phyloP scores from a whole-genome alignment of 208 protist species.

The Acanthamoeba sp. region DNA sequence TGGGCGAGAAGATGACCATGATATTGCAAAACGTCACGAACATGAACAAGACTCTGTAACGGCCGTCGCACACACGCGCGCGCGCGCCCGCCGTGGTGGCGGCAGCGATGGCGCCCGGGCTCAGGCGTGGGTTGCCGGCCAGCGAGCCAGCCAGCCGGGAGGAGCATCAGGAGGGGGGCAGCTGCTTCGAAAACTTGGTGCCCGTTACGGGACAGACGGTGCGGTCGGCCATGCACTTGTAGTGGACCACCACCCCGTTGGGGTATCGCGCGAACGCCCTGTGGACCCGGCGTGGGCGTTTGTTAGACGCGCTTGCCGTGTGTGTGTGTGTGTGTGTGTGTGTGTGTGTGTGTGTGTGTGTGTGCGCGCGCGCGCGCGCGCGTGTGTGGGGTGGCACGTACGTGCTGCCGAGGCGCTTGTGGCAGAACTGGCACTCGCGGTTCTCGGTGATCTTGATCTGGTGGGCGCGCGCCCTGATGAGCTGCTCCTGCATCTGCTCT shows the following conservation, averaged over 20 bases:
- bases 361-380: background rate
- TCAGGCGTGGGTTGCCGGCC: no score
- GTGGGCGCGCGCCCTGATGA: conserved; percentile 70
- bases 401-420: conserved; percentile 79
- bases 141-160: no score
- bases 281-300: background rate
- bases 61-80: no score
- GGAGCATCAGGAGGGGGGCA: background rate
- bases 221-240: conserved; percentile 4
- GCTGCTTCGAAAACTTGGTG: conserved; percentile 22
- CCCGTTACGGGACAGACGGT: conserved; percentile 24
- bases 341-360: background rate
- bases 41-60: conserved; percentile 9
- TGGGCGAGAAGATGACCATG: background rate
- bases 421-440: conserved; percentile 81
- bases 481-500: conserved; percentile 76
- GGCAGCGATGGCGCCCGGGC: no score
- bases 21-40: background rate
- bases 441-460: conserved; percentile 83
- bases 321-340: background rate
- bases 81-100: no score
- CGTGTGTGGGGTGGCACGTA: background rate
- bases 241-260: conserved; percentile 52
- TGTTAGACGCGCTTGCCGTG: background rate
- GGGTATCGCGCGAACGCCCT: conserved; percentile 55